Percentiles rank a stretch among this genome's conserved stretches.
Conservation (phyloP, 257 asterid genomes). For the Misopates orontium region DNA sequence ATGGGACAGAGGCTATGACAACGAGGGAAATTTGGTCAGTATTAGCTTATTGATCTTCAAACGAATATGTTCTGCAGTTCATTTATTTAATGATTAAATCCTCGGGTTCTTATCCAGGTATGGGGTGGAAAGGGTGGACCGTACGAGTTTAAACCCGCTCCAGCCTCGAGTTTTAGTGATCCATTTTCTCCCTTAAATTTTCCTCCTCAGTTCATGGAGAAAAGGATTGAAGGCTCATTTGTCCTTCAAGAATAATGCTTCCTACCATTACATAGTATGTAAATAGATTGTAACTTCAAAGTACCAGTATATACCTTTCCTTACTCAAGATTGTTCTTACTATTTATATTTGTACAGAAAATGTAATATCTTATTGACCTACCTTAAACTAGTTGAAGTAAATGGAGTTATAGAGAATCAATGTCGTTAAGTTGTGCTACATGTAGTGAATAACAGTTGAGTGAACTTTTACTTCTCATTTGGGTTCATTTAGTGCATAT, state of each 20-base stretch:
- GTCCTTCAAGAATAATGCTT: constrained; percentile 63
- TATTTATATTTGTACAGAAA: constrained; percentile 33
- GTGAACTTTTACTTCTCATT: no score
- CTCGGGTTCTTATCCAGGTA: constrained; percentile 46
- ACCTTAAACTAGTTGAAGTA: constrained; percentile 8
- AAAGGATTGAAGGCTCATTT: constrained; percentile 60
- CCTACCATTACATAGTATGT: constrained; percentile 30
- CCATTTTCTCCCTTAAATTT: constrained; percentile 53
- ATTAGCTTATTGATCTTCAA: neutral
- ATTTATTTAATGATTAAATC: neutral
- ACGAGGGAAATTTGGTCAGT: constrained; percentile 79
- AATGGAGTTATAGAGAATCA: neutral
- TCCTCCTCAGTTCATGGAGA: constrained; percentile 55
- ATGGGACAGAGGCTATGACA: constrained; percentile 91
- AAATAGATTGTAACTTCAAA: constrained; percentile 26
- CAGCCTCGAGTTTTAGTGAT: constrained; percentile 69
- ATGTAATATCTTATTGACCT: neutral
- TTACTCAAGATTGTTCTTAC: constrained; percentile 23
- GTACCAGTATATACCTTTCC: constrained; percentile 18
- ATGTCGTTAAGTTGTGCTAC: neutral
- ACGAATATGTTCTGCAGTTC: neutral
- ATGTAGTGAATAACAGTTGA: no score
- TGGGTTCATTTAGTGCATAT: no score
- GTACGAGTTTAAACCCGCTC: constrained; percentile 85
- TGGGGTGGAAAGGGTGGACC: constrained; percentile 97